Conservation (phyloP, 257 asterid species). For the Prunella vulgaris region DNA sequence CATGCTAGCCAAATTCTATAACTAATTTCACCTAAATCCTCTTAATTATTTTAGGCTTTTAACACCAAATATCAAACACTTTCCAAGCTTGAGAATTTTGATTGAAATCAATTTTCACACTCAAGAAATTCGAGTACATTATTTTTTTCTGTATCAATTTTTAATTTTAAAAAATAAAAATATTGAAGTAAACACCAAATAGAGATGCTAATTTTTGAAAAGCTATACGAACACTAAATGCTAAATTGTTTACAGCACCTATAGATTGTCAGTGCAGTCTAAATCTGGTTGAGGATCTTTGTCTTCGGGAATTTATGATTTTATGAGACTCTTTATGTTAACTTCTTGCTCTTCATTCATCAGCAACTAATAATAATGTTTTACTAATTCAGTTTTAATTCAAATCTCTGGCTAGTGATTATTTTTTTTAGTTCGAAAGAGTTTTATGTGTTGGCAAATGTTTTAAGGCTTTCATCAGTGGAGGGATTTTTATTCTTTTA, state of each 20-base stretch:
- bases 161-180: background rate
- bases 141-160: background rate
- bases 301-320: constrained; percentile 72
- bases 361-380: too few species aligned
- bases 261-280: constrained; percentile 95
- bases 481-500: too few species aligned
- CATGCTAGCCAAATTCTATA: background rate
- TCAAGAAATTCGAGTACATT: background rate
- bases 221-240: constrained; percentile 6
- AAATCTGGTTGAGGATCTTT: constrained; percentile 83
- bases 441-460: too few species aligned
- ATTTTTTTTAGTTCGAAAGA: too few species aligned
- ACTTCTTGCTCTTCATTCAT: too few species aligned
- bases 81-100: background rate
- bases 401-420: too few species aligned
- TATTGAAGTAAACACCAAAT: background rate
- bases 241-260: constrained; percentile 41
- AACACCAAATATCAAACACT: constrained; percentile 2
- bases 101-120: background rate
- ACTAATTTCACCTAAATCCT: background rate
- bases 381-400: too few species aligned
- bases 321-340: constrained; percentile 86
- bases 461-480: too few species aligned
- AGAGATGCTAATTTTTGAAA: constrained; percentile 4
- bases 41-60: constrained; percentile 2